Percentiles rank a stretch among this genome's conserved stretches.
Evolutionary conservation across 1,284 basidiomycete genomes (phyloP).

Genomic region (Ganoderma leucocontextum): DNA sequence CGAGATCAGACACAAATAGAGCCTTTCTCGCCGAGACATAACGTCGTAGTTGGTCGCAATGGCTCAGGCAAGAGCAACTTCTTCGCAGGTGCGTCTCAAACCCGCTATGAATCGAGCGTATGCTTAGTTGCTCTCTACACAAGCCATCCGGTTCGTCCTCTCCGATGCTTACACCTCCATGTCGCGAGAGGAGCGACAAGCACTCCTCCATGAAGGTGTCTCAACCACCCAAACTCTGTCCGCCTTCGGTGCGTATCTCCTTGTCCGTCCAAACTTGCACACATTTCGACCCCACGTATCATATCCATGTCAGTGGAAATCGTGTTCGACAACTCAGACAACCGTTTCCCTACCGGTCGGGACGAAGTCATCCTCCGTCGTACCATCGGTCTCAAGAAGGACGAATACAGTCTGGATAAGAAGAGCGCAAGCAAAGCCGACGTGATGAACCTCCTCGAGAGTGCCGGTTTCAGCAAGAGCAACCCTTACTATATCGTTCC

Average conservation of each 20-base stretch:
- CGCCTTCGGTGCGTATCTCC: slow-evolving; percentile 77
- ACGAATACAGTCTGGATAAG: slow-evolving; percentile 97
- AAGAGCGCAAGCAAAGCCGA: slow-evolving; percentile 97
- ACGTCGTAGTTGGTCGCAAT: slow-evolving; percentile 95
- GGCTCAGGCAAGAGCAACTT: slow-evolving; percentile 98
- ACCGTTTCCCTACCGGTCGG: slow-evolving; percentile 89
- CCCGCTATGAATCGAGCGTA: not conserved
- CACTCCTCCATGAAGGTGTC: slow-evolving; percentile 93
- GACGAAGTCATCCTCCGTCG: slow-evolving; percentile 88
- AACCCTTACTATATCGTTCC: slow-evolving; percentile 99
- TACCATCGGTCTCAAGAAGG: slow-evolving; percentile 98
- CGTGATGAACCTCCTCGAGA: slow-evolving; percentile 95
- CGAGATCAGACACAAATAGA: slow-evolving; percentile 86
- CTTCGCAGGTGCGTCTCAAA: slow-evolving; percentile 76
- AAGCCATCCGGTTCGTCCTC: slow-evolving; percentile 96
- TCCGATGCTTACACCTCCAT: slow-evolving; percentile 98
- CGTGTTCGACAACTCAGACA: slow-evolving; percentile 89
- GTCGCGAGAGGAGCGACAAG: slow-evolving; percentile 92
- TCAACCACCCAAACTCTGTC: slow-evolving; percentile 90
- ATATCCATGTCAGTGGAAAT: slow-evolving; percentile 69
- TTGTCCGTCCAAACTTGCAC: not conserved
- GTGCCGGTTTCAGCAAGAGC: slow-evolving; percentile 95
- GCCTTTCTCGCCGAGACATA: slow-evolving; percentile 85
- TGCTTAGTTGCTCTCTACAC: not conserved
- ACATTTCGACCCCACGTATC: not conserved